phyloP scores from a whole-genome alignment of 345 rosid genomes.

The Salix koriyanagi region DNA sequence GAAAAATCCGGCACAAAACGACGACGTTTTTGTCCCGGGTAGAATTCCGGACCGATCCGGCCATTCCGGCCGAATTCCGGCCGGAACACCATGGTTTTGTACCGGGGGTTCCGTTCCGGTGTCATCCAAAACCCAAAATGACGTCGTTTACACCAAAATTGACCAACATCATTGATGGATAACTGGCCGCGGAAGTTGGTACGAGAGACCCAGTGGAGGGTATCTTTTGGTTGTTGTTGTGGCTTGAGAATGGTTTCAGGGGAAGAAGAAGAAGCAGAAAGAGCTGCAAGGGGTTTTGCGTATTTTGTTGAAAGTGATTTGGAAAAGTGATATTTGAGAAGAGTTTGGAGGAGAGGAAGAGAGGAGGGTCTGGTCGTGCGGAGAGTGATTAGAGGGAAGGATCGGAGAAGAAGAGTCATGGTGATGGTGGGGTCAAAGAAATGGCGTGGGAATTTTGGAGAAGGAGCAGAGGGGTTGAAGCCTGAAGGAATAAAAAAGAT shows the following conservation, averaged over 20 bases:
- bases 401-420: constrained; percentile 27
- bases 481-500: constrained; percentile 20
- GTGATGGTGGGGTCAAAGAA: not conserved
- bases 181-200: too few relatives aligned
- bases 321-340: constrained; percentile 14
- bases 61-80: too few relatives aligned
- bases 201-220: too few relatives aligned
- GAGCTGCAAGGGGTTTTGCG: constrained; percentile 20
- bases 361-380: constrained; percentile 13
- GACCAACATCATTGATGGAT: too few relatives aligned
- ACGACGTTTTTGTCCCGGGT: too few relatives aligned
- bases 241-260: not conserved
- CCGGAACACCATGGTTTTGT: too few relatives aligned
- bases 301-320: constrained; percentile 14
- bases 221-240: too few relatives aligned
- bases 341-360: constrained; percentile 11
- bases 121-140: too few relatives aligned
- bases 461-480: constrained; percentile 26
- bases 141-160: too few relatives aligned
- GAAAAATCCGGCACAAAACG: too few relatives aligned
- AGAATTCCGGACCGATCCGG: too few relatives aligned
- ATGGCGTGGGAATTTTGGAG: constrained; percentile 12
- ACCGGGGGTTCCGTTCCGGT: too few relatives aligned
- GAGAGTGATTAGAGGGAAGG: constrained; percentile 37
- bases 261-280: constrained; percentile 13